Conservation (phyloP, 2,329 filamentous ascomycete genomes). For the Acephala macrosclerotiorum region DNA sequence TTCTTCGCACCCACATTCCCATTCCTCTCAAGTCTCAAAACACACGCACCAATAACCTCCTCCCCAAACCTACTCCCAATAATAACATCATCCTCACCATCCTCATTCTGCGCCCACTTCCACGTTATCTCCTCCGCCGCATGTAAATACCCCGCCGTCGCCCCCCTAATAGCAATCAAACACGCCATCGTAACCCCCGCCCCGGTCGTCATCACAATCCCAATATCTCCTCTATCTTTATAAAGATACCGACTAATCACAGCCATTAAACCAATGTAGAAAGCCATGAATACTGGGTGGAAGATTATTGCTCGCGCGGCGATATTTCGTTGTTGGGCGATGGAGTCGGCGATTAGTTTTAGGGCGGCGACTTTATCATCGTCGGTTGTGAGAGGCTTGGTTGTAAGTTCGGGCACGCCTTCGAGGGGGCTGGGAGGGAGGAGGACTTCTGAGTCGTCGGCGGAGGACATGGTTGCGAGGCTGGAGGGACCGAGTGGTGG, state of each 20-base stretch:
- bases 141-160: slow-evolving; percentile 63
- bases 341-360: slow-evolving; percentile 78
- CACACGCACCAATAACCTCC: slow-evolving; percentile 73
- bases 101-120: slow-evolving; percentile 37
- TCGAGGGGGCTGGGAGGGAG: slow-evolving; percentile 47
- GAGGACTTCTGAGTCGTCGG: slow-evolving; percentile 41
- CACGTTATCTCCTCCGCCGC: slow-evolving; percentile 41
- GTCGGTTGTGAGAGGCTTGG: slow-evolving; percentile 61
- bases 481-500: slow-evolving; percentile 48
- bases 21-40: slow-evolving; percentile 68
- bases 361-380: slow-evolving; percentile 73
- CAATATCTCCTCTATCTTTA: slow-evolving; percentile 56
- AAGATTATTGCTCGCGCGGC: slow-evolving; percentile 69
- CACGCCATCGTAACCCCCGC: slow-evolving; percentile 69
- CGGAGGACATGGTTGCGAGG: slow-evolving; percentile 47
- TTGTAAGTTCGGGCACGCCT: slow-evolving; percentile 68
- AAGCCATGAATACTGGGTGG: slow-evolving; percentile 63
- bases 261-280: slow-evolving; percentile 53
- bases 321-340: slow-evolving; percentile 80
- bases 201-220: slow-evolving; percentile 62
- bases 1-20: slow-evolving; percentile 32
- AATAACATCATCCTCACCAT: slow-evolving; percentile 59
- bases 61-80: slow-evolving; percentile 73
- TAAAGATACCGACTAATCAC: slow-evolving; percentile 51
- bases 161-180: slow-evolving; percentile 66